Conservation (phyloP, 176 grass and related monocot species). For the Pharus latifolius region DNA sequence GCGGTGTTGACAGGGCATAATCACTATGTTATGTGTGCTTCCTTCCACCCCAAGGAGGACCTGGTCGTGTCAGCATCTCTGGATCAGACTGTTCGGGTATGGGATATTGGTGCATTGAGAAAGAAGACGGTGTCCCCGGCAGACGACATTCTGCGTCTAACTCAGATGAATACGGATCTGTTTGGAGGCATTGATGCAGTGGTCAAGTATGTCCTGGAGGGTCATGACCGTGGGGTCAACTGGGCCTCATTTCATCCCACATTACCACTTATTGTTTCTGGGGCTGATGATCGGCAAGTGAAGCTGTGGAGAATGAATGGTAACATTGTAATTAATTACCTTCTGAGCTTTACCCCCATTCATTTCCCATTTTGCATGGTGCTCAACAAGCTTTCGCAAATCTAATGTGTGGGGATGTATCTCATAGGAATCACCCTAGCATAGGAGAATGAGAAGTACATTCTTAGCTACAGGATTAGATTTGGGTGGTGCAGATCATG, state of each 20-base stretch:
- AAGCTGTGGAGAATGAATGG: constrained; percentile 95
- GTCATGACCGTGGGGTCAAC: constrained; percentile 87
- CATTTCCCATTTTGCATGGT: not conserved
- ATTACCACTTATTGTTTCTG: constrained; percentile 73
- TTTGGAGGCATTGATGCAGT: constrained; percentile 83
- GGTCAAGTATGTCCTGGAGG: constrained; percentile 87
- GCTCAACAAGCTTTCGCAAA: not conserved
- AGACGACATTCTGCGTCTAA: constrained; percentile 67
- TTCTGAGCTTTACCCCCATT: not conserved
- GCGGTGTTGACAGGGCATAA: constrained; percentile 81
- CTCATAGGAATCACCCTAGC: too few species aligned
- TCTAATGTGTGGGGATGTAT: not conserved
- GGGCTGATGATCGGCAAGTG: constrained; percentile 89
- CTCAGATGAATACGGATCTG: constrained; percentile 89
- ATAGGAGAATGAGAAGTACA: too few species aligned
- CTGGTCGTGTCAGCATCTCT: constrained; percentile 78
- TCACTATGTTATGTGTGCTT: constrained; percentile 94
- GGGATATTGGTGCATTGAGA: constrained; percentile 71
- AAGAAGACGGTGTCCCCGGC: constrained; percentile 69
- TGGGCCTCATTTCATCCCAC: constrained; percentile 86
- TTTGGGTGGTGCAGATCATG: too few species aligned
- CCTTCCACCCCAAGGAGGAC: constrained; percentile 90
- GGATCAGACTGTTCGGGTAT: constrained; percentile 82
- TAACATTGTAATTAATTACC: constrained; percentile 14
- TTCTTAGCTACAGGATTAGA: too few species aligned